Evolutionary conservation across 176 grass and related monocot genomes (phyloP), one percentile per base, ranked within the genome.

Genomic region (Triticum monococcum): DNA sequence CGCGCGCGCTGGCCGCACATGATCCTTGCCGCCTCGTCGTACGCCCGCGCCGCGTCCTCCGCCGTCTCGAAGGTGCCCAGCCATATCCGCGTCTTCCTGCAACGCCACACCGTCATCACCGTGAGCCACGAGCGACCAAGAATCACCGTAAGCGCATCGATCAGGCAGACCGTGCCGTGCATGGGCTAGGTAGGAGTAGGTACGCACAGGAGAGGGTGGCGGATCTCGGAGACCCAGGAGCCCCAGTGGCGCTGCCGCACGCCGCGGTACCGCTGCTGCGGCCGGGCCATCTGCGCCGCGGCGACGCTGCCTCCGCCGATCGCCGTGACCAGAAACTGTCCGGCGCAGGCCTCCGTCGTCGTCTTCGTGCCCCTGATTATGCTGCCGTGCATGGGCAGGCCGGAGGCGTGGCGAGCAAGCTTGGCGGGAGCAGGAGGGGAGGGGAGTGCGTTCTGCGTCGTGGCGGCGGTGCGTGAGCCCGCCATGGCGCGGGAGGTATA

Each of bases 21-120:
- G 83, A 99, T 93, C 73, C 92, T 71, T 17, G 97, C 88, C 12
- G 97, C 97, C 83, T 99, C 92, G 80, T 96, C 97, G 86, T 99
- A 99, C 35, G 97, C 97, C 28, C 94, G 84, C 79, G 97, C 97
- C 20, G 97, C 97, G 82, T 99, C 97, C 85, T 99, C 90, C 0
- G 97, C 97, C 74, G 97, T 96, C 87, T 99, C 94, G 88, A 99
- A 99, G 17, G 97, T 99, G 68, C 97, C 97, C 32, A 99, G 92
- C 97, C 97, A 99, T 82, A 99, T 99, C 77, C 97, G 73, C 8
- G 90, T 91, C 90, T 98, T 98, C 90, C 97, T 98, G 90, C 30
- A 79, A 85, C 35, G 28, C 28, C 28, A 30, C 68, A 5, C 54
- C 54, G 12, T n/a, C 81, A 64, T 38, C 76, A 79, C 56, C 75